Percentiles rank a stretch among this genome's conserved stretches.
phyloP scores from a whole-genome alignment of 75 land plant genomes.

The Selaginella tamariscina region DNA sequence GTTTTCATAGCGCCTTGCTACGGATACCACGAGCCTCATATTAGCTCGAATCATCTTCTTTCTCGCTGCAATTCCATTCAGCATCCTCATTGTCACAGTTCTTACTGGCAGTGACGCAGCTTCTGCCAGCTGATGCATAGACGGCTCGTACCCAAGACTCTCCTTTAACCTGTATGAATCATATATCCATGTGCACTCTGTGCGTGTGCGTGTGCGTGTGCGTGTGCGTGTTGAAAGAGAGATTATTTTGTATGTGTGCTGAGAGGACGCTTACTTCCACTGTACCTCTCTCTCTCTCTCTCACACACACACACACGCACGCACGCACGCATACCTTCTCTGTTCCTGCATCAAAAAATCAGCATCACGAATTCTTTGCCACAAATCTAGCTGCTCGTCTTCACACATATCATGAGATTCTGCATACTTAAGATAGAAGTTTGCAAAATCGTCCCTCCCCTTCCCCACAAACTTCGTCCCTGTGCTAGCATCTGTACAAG shows the following conservation, averaged over 20 bases:
- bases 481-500: not conserved
- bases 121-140: constrained; percentile 61
- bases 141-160: constrained; percentile 66
- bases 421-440: not conserved
- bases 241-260: no score
- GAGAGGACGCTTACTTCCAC: no score
- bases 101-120: constrained; percentile 43
- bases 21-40: constrained; percentile 77
- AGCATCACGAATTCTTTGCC: not conserved
- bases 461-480: not conserved
- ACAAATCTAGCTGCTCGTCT: not conserved
- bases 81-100: constrained; percentile 38
- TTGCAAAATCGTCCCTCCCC: not conserved
- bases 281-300: no score
- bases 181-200: no score
- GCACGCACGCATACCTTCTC: no score
- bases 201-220: no score
- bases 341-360: not conserved
- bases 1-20: constrained; percentile 70
- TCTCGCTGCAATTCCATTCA: constrained; percentile 55
- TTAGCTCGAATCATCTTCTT: constrained; percentile 71
- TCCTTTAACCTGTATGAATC: constrained; percentile 44
- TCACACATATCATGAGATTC: not conserved
- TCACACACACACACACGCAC: no score
- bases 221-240: no score